Percentiles rank a stretch among this genome's conserved stretches.
Conservation (phyloP, 148 eudicot genomes). For the Chenopodium suecicum region DNA sequence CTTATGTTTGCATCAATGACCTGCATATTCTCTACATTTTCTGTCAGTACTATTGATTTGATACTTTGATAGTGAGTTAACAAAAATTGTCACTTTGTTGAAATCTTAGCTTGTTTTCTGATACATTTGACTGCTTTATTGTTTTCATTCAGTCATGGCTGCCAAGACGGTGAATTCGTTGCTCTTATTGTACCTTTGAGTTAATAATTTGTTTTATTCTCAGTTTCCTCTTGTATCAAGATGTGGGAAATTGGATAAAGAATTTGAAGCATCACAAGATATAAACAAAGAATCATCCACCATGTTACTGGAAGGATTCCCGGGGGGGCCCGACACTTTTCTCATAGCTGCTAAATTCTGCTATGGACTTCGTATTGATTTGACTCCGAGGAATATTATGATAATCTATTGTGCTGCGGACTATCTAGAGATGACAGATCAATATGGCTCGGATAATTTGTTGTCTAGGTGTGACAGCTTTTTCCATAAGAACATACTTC, state of each 20-base stretch:
- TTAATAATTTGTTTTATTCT: not conserved
- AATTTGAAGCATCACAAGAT: slow-evolving; percentile 43
- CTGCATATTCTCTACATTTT: not conserved
- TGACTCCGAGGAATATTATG: slow-evolving; percentile 67
- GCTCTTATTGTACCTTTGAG: not conserved
- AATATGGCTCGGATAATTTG: slow-evolving; percentile 79
- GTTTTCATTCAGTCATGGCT: not conserved
- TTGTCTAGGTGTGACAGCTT: slow-evolving; percentile 53
- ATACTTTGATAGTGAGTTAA: not conserved
- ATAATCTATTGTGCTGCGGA: slow-evolving; percentile 71
- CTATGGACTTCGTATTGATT: slow-evolving; percentile 62
- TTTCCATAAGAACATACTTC: slow-evolving; percentile 67
- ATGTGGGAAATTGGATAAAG: slow-evolving; percentile 67
- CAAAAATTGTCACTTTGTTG: not conserved
- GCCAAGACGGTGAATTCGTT: not conserved
- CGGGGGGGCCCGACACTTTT: slow-evolving; percentile 74
- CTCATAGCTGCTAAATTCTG: slow-evolving; percentile 72
- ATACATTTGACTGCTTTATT: not conserved
- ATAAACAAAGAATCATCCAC: slow-evolving; percentile 25
- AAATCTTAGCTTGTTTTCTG: not conserved
- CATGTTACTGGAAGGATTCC: slow-evolving; percentile 57
- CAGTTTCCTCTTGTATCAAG: slow-evolving; percentile 93
- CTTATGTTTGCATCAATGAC: not conserved
- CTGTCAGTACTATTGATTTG: not conserved
- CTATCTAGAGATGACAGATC: slow-evolving; percentile 84